These are phyloP conservation scores for Byssochlamys sp. DNA, from an alignment of 2,329 filamentous ascomycete species.

Conservation along the genomic window DNA sequence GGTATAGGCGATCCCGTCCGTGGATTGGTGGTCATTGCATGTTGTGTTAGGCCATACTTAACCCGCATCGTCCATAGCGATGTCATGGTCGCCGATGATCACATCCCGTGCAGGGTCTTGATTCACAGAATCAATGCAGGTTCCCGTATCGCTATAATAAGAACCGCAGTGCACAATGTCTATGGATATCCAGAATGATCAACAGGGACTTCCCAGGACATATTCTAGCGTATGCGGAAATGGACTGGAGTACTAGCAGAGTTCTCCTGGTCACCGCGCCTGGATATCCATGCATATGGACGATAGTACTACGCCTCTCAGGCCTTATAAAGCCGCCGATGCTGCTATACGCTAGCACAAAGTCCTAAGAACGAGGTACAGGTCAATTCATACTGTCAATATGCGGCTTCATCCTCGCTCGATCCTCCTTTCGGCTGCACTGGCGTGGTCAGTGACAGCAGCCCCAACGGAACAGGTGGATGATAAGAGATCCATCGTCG, in stretches of 20 bases:
- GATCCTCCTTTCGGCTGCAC: not conserved
- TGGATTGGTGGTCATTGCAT: not conserved
- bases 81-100: not conserved
- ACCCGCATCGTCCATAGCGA: not conserved
- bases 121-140: not conserved
- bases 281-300: not conserved
- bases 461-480: conserved; percentile 16
- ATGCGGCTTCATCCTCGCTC: not conserved
- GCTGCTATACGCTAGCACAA: no score
- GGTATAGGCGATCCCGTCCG: not conserved
- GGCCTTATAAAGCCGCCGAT: not conserved
- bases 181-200: not conserved
- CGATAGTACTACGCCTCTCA: not conserved
- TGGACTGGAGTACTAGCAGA: not conserved
- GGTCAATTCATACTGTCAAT: not conserved
- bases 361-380: no score
- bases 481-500: conserved; percentile 30
- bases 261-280: not conserved
- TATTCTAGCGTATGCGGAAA: not conserved
- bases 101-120: not conserved
- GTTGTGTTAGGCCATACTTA: not conserved
- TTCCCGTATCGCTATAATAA: not conserved
- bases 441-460: not conserved
- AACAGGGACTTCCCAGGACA: not conserved
- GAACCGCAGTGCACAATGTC: not conserved